phyloP scores from a whole-genome alignment of 176 grass and related monocot species.

The Carex parvula region DNA sequence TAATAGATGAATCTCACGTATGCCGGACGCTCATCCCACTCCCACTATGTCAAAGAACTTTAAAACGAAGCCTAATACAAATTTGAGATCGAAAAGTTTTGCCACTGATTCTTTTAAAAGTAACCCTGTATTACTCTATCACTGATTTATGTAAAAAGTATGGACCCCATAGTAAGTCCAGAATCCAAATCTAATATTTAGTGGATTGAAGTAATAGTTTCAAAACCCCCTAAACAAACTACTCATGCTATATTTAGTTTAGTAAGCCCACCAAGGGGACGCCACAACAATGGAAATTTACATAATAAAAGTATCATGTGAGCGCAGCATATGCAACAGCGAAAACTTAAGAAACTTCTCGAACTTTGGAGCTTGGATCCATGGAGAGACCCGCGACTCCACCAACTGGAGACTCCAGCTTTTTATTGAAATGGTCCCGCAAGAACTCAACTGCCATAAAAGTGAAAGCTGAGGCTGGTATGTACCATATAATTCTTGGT shows the following conservation, averaged over 20 bases:
- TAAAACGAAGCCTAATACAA: not conserved
- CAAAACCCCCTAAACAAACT: not conserved
- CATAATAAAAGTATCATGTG: constrained; percentile 2
- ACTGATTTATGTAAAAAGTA: not conserved
- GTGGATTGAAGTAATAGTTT: not conserved
- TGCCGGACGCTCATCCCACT: no score
- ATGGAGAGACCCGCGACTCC: constrained; percentile 38
- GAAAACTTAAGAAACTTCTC: constrained; percentile 34
- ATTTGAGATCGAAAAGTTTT: not conserved
- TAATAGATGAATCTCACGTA: not conserved
- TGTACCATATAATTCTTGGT: constrained; percentile 83
- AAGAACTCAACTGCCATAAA: constrained; percentile 98
- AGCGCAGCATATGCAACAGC: not conserved
- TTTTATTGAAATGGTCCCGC: constrained; percentile 74
- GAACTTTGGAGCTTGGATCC: constrained; percentile 44
- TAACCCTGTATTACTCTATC: not conserved
- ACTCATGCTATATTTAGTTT: constrained; percentile 18
- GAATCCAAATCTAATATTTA: not conserved
- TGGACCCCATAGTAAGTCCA: not conserved
- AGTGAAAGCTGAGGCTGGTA: constrained; percentile 87
- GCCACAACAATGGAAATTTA: not conserved
- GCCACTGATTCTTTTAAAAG: not conserved
- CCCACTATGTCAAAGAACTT: not conserved
- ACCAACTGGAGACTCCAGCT: constrained; percentile 28
- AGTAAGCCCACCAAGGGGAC: not conserved